These are phyloP conservation scores for Triglochin maritima DNA, from an alignment of 106 monocot genomes.

Conservation along the genomic window DNA sequence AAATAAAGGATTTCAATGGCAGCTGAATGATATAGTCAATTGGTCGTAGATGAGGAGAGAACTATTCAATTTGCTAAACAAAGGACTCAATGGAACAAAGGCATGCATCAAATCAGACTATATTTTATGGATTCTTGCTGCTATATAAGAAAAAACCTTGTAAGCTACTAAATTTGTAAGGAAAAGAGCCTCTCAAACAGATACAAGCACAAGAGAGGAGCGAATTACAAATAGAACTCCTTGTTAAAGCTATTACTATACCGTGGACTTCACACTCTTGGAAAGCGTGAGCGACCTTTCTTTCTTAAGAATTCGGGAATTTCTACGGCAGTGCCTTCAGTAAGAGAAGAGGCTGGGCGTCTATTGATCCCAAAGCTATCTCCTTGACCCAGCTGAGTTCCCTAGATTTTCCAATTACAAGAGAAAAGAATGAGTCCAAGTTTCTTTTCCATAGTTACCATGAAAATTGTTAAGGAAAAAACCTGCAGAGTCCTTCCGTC, in stretches of 20 bases:
- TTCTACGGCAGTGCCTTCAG: conserved; percentile 50
- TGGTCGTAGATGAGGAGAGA: no score
- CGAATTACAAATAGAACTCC: not conserved
- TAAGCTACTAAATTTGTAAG: not conserved
- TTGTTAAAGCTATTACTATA: not conserved
- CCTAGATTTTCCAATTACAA: conserved; percentile 21
- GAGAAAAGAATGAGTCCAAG: not conserved
- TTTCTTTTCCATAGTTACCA: not conserved
- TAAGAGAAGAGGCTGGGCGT: conserved; percentile 28
- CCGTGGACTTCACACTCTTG: conserved; percentile 30
- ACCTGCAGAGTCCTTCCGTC: conserved; percentile 52
- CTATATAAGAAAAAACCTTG: no score
- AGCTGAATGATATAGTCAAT: no score
- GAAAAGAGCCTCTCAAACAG: not conserved
- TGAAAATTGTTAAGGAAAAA: not conserved
- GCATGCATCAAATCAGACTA: not conserved
- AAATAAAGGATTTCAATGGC: no score
- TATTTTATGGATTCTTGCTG: not conserved
- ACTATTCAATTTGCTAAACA: no score
- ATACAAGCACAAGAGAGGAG: not conserved
- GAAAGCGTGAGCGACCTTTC: conserved; percentile 58
- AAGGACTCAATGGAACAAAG: no score
- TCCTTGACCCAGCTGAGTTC: conserved; percentile 24
- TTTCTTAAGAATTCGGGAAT: conserved; percentile 78
- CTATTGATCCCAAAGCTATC: conserved; percentile 30